Conservation (phyloP, 371 early-diverging fungal species). For the Apophysomyces trapeziformis region DNA sequence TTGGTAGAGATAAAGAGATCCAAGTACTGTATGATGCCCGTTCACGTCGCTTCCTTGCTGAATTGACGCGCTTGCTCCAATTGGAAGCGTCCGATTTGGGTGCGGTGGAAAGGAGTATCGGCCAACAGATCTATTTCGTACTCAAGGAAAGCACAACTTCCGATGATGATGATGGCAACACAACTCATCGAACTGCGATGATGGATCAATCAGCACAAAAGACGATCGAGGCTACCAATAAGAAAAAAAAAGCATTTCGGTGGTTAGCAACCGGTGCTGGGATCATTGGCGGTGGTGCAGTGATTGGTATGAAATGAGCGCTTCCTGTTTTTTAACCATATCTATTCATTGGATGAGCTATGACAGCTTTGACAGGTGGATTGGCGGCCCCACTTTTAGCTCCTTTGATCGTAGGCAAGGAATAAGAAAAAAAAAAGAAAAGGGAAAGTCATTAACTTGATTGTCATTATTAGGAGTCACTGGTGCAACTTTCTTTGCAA, state of each 20-base stretch:
- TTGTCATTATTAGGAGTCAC: constrained; percentile 46
- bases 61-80: constrained; percentile 26
- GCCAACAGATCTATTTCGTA: constrained; percentile 54
- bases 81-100: constrained; percentile 31
- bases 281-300: constrained; percentile 64
- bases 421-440: neutral
- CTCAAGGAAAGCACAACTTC: constrained; percentile 28
- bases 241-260: constrained; percentile 52
- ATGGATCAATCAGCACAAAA: constrained; percentile 48
- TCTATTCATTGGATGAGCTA: neutral
- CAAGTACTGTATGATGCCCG: constrained; percentile 46
- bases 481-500: constrained; percentile 63
- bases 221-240: constrained; percentile 54
- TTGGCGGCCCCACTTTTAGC: constrained; percentile 70
- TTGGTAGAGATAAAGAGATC: constrained; percentile 2
- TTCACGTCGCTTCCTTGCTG: constrained; percentile 37
- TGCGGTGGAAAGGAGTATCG: constrained; percentile 45
- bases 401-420: constrained; percentile 49
- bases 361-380: constrained; percentile 65
- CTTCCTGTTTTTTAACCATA: no score
- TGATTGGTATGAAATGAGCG: constrained; percentile 52
- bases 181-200: constrained; percentile 5
- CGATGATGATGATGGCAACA: constrained; percentile 9
- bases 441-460: neutral
- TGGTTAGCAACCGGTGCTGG: constrained; percentile 69